Conservation (phyloP, 352 stramenopile species). For the Aphanomyces invadans region DNA sequence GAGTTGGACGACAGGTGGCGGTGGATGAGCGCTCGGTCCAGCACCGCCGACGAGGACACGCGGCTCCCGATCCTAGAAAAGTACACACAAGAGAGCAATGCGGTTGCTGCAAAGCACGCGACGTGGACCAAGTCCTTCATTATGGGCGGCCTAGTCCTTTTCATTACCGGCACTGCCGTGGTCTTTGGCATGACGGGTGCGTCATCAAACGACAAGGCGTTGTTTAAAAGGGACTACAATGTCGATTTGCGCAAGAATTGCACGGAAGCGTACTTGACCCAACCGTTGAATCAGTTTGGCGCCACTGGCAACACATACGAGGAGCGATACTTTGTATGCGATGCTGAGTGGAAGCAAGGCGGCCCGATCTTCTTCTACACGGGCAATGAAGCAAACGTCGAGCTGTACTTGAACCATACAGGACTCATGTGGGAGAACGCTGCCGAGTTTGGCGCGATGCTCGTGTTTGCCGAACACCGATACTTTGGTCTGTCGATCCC, state of each 20-base stretch:
- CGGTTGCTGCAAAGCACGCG: not conserved
- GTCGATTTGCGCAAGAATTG: constrained; percentile 9
- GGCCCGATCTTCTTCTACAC: constrained; percentile 89
- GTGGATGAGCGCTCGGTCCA: not conserved
- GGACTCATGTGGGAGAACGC: constrained; percentile 94
- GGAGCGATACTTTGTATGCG: constrained; percentile 86
- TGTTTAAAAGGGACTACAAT: not conserved
- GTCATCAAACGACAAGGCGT: not conserved
- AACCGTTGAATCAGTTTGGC: constrained; percentile 12
- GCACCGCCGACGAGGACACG: not conserved
- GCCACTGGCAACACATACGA: constrained; percentile 45
- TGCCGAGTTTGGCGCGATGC: constrained; percentile 70
- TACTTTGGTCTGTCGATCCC: constrained; percentile 91
- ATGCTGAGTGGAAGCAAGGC: constrained; percentile 57
- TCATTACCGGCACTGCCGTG: not conserved
- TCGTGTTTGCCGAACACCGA: constrained; percentile 95
- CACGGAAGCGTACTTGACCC: constrained; percentile 13
- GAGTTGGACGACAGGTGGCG: not conserved
- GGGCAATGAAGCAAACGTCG: constrained; percentile 93
- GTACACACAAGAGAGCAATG: constrained; percentile 1
- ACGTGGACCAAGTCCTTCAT: not conserved
- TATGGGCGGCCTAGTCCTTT: not conserved
- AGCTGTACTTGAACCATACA: constrained; percentile 92
- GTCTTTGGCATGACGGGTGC: too few relatives aligned
- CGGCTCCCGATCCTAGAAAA: constrained; percentile 6